Percentiles rank a stretch among this genome's conserved stretches.
Evolutionary conservation across 208 protist genomes (phyloP).

Genomic region (Acanthamoeba castellanii): DNA sequence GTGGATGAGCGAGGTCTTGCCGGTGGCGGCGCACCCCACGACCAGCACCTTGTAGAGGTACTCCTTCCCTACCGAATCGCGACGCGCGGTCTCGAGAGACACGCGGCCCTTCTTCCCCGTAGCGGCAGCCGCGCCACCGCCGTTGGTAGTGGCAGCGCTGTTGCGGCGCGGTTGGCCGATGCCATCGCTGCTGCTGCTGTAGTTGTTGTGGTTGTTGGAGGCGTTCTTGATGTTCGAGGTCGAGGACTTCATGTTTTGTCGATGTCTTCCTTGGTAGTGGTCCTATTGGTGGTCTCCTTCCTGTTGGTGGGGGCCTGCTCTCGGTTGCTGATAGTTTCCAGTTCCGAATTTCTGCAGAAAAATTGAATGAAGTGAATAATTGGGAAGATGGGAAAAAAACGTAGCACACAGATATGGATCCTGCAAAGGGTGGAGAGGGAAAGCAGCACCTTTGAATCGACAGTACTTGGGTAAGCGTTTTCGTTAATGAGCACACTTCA

Average conservation of each 20-base stretch:
- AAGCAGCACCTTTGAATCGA: background rate
- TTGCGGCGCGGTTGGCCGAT: background rate
- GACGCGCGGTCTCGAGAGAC: background rate
- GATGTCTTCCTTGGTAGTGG: background rate
- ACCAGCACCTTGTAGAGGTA: slow-evolving; percentile 84
- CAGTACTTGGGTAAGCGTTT: background rate
- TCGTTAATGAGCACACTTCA: background rate
- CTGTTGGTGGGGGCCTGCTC: background rate
- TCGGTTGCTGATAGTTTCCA: background rate
- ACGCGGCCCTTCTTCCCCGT: background rate
- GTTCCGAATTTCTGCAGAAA: background rate
- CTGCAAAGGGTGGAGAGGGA: no score
- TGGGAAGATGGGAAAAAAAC: background rate
- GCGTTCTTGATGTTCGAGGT: no score
- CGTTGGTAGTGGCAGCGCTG: background rate
- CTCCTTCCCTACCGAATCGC: background rate
- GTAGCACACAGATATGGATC: no score
- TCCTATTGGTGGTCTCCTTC: background rate
- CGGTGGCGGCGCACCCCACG: slow-evolving; percentile 88
- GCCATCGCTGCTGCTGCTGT: background rate
- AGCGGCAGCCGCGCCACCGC: no score
- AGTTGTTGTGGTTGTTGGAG: no score
- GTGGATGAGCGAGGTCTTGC: slow-evolving; percentile 89
- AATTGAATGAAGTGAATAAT: background rate
- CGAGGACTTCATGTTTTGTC: background rate